These are phyloP conservation scores for Closterium sp. DNA, from an alignment of 139 green algal genomes.

Conservation along the genomic window DNA sequence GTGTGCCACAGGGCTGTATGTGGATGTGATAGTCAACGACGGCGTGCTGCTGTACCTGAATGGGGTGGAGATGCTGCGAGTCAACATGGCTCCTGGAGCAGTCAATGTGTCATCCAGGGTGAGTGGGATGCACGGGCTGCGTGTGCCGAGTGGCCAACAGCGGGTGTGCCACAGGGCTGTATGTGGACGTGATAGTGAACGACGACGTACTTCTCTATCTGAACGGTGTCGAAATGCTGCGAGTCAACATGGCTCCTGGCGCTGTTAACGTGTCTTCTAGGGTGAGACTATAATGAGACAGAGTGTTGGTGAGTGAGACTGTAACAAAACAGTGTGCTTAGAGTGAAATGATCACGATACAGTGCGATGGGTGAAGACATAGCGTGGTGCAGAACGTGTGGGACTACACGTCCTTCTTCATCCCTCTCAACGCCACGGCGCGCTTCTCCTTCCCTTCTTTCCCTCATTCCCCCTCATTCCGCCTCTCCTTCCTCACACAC, in stretches of 20 bases:
- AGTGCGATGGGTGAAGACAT: slow-evolving; percentile 11
- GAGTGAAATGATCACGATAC: background rate
- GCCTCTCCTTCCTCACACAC: background rate
- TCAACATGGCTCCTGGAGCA: background rate
- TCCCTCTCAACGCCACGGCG: background rate
- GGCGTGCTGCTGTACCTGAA: slow-evolving; percentile 31
- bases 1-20: slow-evolving; percentile 6
- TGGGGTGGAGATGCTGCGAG: slow-evolving; percentile 8
- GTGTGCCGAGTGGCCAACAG: background rate
- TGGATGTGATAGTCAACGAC: slow-evolving; percentile 1
- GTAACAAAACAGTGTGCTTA: background rate
- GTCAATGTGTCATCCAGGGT: too few species aligned
- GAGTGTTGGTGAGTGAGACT: background rate
- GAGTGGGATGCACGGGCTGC: too few species aligned
- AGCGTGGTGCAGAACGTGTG: background rate
- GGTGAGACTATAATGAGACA: background rate
- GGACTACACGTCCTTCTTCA: background rate
- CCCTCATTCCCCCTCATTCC: too few species aligned
- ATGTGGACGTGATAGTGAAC: background rate
- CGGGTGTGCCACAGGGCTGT: slow-evolving; percentile 6
- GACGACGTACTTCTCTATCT: slow-evolving; percentile 12
- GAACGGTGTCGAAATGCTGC: slow-evolving; percentile 12
- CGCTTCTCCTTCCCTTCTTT: too few species aligned
- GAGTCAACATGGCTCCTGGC: background rate
- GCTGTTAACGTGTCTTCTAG: background rate